A percentile compares a stretch with the other conserved stretches of the same genome.
Conservation (phyloP, 176 grass and related monocot species). For the Avena insularis region DNA sequence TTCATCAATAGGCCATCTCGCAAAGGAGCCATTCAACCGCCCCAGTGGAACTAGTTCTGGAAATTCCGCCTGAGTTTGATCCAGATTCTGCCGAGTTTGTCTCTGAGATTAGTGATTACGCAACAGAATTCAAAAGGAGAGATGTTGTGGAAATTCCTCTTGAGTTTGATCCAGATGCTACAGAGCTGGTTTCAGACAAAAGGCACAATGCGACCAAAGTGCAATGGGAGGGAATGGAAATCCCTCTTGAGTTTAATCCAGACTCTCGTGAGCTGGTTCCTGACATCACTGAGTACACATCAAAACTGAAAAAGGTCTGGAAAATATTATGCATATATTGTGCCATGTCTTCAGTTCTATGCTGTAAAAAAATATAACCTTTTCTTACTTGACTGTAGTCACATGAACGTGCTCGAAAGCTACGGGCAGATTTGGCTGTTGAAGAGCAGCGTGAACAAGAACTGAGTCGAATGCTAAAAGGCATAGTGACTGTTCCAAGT, state of each 20-base stretch:
- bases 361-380: conserved; percentile 25
- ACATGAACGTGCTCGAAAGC: conserved; percentile 74
- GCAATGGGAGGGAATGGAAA: conserved; percentile 51
- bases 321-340: conserved; percentile 24
- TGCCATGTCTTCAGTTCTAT: not conserved
- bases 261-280: conserved; percentile 48
- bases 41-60: conserved; percentile 39
- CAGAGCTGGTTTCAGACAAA: conserved; percentile 41
- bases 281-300: conserved; percentile 74
- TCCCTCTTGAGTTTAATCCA: conserved; percentile 53
- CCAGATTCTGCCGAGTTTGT: conserved; percentile 65
- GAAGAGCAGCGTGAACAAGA: conserved; percentile 86
- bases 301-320: conserved; percentile 77
- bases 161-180: conserved; percentile 54
- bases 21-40: conserved; percentile 42
- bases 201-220: conserved; percentile 41
- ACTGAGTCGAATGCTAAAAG: conserved; percentile 87
- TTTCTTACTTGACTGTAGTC: conserved; percentile 60
- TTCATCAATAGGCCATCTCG: conserved; percentile 40
- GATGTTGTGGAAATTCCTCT: conserved; percentile 36
- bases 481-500: conserved; percentile 63
- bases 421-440: conserved; percentile 78
- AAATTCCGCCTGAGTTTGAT: conserved; percentile 66
- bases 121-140: conserved; percentile 42
- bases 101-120: conserved; percentile 61